Base-by-base conservation (phyloP, 495 filamentous ascomycete genomes). In the Hypoxylon crocopeplum region DNA sequence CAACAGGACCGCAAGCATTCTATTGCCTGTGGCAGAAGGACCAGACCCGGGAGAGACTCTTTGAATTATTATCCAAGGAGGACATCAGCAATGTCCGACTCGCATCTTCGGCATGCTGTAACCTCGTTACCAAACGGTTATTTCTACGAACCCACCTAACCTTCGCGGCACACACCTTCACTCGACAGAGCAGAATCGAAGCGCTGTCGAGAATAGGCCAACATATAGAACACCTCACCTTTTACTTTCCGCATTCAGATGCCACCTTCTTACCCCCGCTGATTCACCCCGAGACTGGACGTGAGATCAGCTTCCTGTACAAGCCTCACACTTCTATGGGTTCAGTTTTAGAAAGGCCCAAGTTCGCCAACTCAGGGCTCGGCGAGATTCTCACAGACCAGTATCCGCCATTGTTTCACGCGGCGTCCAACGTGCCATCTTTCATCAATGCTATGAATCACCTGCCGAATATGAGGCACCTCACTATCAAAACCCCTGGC, bases 381-480 rank as follows among this genome's bases (percentile, higher is more conserved):
- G 82, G 85, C 79, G 87, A 91, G 66, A 73, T 92, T 39, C 79
- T 93, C 30, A 86, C 89, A 29, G 82, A 88, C 63, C 90, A 93
- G 69, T 93, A 91, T 63, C 86, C 88, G 29, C 87, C 90, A 5
- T 72, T 93, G 5, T 94, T 93, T 75, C 90, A 93, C 63, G 86
- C 89, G 3, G 89, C 90, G n/a, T 90, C 88, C 40, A 91, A 94
- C 63, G 84, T 92, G 10, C 80, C 87, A 4, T 85, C 88, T 27
- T 92, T 93, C 75, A 84, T 92, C 21, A 78, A 80, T 45, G 87
- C 88, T 37, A 80, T 93, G 59, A 78, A 79, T 13, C 69, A 81
- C 32, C 70, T 92, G 53, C 73, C 81, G 24, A 83, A 82, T 62
- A 77, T 94, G 59, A 76, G 80, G 32, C 88, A 90, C 67, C 76